These are phyloP conservation scores for Gaultheria prostrata DNA, from an alignment of 148 eudicot genomes.

Conservation along the genomic window DNA sequence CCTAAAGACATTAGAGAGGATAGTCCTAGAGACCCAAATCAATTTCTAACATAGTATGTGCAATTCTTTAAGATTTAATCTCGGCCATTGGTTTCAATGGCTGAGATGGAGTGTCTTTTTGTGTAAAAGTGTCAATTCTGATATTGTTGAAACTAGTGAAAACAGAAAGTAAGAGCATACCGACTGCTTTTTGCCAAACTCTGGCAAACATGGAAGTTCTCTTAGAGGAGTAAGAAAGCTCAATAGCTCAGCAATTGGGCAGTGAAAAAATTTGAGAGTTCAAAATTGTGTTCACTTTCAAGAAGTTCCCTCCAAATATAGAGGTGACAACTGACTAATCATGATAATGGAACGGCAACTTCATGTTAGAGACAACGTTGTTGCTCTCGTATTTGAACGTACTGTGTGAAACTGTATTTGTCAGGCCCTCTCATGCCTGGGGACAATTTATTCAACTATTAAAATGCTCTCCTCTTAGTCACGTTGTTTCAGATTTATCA, in stretches of 20 bases:
- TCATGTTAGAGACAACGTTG: not conserved
- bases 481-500: not conserved
- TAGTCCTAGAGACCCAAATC: no score
- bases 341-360: not conserved
- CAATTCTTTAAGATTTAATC: no score
- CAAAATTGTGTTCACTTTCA: not conserved
- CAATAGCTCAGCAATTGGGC: not conserved
- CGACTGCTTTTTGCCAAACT: not conserved
- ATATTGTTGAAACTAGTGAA: not conserved
- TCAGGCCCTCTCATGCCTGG: not conserved
- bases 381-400: not conserved
- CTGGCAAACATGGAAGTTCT: not conserved
- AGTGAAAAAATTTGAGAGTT: not conserved
- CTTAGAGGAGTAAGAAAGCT: not conserved
- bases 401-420: not conserved
- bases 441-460: not conserved
- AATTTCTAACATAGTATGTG: no score
- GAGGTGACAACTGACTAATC: not conserved
- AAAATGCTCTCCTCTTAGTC: not conserved
- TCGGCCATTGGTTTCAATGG: no score
- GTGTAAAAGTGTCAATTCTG: not conserved
- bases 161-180: not conserved
- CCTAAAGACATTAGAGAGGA: no score
- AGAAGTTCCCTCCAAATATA: not conserved
- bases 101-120: no score